Base-by-base conservation (phyloP, 768 basidiomycete species). In the Collybia nuda region DNA sequence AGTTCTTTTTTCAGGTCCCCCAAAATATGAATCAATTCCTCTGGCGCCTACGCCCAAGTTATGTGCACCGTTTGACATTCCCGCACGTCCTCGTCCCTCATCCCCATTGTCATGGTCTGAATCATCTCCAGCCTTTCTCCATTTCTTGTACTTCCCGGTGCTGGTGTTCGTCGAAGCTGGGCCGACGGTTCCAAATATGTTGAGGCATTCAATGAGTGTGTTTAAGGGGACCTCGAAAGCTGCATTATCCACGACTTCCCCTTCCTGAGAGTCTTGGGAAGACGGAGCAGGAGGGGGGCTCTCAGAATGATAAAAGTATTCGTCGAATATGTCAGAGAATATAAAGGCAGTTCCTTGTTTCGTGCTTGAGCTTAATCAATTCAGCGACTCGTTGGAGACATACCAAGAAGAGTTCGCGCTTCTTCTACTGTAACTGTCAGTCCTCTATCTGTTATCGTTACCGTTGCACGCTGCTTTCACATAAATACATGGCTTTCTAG, bases 111-210 rank as follows among this genome's bases (percentile, higher is more conserved):
- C 74, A 39, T 73, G 70, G 36, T 80, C 77, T 0, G 75, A 76
- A 7, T 67, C 78, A 11, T 79, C 80, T 0, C 70, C 78, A 40
- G 70, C 65, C 45, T 67, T 70, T 48, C 69, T 73, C 78, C 79
- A 82, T 49, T 70, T 74, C 61, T 73, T 81, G 56, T 69, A 73
- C 54, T 75, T 77, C 7, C 56, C 63, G 52, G 56, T 57, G 22
- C 43, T 51, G 47, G 59, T 62, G 12, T 69, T 62, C 12, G 70
- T 60, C 29, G 64, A 61, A 26, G 68, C 61, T 35, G 74, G 66
- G 11, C 80, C 76, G 1, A 88, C 90, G 9, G 93, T 90, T 23
- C 96, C 95, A 60, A 95, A 98, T 48, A 98, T 86, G 60, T 96
- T 95, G 26, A 99, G 75, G 60, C 91, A 94, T 56, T 97, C 93